Evolutionary conservation across 352 stramenopile genomes (phyloP).

Genomic region (Blastocystis sp.): DNA sequence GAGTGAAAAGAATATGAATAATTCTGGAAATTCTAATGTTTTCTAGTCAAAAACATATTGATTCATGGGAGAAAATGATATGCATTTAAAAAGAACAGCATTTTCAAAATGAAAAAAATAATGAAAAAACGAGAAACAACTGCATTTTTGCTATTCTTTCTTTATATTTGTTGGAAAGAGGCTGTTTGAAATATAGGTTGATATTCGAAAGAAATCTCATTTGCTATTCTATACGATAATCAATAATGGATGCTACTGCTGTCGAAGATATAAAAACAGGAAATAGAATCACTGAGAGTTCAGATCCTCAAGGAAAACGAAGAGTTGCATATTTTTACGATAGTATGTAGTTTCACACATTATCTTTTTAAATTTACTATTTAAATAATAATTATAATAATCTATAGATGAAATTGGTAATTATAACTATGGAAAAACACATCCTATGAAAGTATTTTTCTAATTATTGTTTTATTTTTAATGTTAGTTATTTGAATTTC

Average conservation of each 20-base stretch:
- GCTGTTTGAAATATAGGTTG: no score
- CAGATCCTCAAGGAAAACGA: conserved; percentile 45
- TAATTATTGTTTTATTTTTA: conserved; percentile 47
- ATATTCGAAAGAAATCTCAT: no score
- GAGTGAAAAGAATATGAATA: no score
- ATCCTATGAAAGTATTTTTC: conserved; percentile 44
- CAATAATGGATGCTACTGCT: conserved; percentile 15
- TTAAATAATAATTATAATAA: conserved; percentile 2
- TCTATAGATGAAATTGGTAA: conserved; percentile 62
- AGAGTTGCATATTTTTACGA: conserved; percentile 68
- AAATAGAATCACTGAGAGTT: conserved; percentile 17
- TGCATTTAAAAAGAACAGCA: no score
- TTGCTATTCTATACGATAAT: not conserved
- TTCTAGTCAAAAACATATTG: no score
- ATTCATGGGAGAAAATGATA: no score
- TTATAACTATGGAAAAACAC: conserved; percentile 59
- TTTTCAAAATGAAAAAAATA: no score
- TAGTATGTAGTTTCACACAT: conserved; percentile 46
- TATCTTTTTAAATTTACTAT: no score
- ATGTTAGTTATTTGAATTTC: conserved; percentile 13
- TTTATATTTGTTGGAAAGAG: no score
- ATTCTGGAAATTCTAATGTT: no score
- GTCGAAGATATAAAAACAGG: conserved; percentile 19
- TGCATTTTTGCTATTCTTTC: no score
- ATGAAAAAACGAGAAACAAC: no score